These are phyloP conservation scores for Orbilia brochopaga DNA, from an alignment of 2,329 filamentous ascomycete genomes.

Conservation along the genomic window DNA sequence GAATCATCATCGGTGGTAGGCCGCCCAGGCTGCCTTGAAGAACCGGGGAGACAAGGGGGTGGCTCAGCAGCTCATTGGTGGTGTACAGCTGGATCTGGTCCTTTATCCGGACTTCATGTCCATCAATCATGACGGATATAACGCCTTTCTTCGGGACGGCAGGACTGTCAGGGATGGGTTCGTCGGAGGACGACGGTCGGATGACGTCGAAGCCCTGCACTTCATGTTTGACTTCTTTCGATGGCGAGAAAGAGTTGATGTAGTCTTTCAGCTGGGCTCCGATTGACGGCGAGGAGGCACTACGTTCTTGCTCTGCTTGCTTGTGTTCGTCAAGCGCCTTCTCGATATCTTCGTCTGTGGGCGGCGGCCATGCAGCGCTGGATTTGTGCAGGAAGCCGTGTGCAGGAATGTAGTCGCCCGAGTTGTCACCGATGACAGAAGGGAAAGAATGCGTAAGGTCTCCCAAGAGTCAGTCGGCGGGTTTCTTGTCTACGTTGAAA, in stretches of 20 bases:
- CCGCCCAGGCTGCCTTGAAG: slow-evolving; percentile 89
- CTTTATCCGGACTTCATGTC: slow-evolving; percentile 73
- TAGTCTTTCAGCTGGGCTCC: slow-evolving; percentile 25
- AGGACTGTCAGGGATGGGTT: slow-evolving; percentile 3
- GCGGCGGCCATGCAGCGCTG: slow-evolving; percentile 88
- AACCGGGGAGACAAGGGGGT: slow-evolving; percentile 87
- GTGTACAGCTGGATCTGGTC: slow-evolving; percentile 87
- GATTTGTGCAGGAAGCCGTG: slow-evolving; percentile 90
- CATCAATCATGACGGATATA: slow-evolving; percentile 71
- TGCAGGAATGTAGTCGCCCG: slow-evolving; percentile 79
- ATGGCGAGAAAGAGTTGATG: slow-evolving; percentile 41
- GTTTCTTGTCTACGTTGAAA: neutral
- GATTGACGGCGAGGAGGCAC: neutral
- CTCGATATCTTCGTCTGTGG: slow-evolving; percentile 73
- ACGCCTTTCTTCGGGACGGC: slow-evolving; percentile 34
- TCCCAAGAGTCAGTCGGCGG: neutral
- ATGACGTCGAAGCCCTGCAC: slow-evolving; percentile 57
- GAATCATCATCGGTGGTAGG: slow-evolving; percentile 80
- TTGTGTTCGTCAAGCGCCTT: slow-evolving; percentile 61
- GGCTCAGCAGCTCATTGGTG: slow-evolving; percentile 80
- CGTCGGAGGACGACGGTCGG: slow-evolving; percentile 2
- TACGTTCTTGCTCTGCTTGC: slow-evolving; percentile 57
- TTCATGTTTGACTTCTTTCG: slow-evolving; percentile 57
- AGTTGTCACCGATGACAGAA: slow-evolving; percentile 68
- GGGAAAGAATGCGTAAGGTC: slow-evolving; percentile 96